Percentiles rank a stretch among this genome's conserved stretches.
Conservation (phyloP, 768 basidiomycete genomes). For the Lactifluus rugatus region DNA sequence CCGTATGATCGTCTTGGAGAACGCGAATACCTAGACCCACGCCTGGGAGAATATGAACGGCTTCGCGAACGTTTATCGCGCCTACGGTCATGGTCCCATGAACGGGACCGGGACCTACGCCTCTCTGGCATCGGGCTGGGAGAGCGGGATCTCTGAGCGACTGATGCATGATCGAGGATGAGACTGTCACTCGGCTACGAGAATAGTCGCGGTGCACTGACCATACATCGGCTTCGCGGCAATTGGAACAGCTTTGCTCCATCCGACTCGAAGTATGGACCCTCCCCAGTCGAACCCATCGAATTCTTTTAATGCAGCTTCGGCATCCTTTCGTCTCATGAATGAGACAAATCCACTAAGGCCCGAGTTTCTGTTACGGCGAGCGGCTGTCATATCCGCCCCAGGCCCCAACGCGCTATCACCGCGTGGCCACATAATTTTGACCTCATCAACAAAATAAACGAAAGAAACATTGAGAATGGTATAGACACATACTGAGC, state of each 20-base stretch:
- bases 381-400: constrained; percentile 62
- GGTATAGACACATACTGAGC: constrained; percentile 49
- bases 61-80: constrained; percentile 30
- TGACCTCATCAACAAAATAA: constrained; percentile 44
- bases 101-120: constrained; percentile 25
- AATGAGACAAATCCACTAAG: constrained; percentile 95
- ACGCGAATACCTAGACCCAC: constrained; percentile 28
- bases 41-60: constrained; percentile 33
- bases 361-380: constrained; percentile 62
- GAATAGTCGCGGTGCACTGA: constrained; percentile 27
- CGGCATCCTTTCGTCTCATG: constrained; percentile 90
- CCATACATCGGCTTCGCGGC: constrained; percentile 75
- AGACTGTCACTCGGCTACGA: not conserved
- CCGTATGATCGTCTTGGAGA: constrained; percentile 31
- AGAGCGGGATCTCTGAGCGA: constrained; percentile 19
- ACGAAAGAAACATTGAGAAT: not conserved
- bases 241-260: constrained; percentile 94
- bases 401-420: constrained; percentile 61
- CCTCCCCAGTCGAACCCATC: constrained; percentile 97
- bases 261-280: constrained; percentile 76
- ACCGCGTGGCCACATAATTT: constrained; percentile 98
- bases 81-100: constrained; percentile 22
- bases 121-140: constrained; percentile 29
- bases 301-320: constrained; percentile 75
- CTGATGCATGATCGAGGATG: not conserved